Evolutionary conservation across 1,139 yeast species (phyloP).

Genomic region (Scheffersomyces insectosa): DNA sequence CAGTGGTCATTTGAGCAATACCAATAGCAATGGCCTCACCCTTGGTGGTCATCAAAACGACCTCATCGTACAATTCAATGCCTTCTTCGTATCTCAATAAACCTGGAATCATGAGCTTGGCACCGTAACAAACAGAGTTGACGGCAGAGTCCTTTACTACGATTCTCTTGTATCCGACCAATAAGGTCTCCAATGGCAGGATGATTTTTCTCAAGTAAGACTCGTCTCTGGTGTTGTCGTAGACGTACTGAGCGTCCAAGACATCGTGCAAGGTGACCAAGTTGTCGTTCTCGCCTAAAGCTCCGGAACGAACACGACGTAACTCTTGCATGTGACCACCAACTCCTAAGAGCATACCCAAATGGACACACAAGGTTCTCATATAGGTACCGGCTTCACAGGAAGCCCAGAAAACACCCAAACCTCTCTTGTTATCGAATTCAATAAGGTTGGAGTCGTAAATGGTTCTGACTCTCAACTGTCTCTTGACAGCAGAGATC

Average conservation of each 20-base stretch:
- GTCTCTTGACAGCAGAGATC: constrained; percentile 98
- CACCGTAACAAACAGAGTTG: constrained; percentile 98
- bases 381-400: constrained; percentile 99
- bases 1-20: constrained; percentile 98
- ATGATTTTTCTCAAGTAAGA: constrained; percentile 90
- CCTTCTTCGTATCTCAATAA: constrained; percentile 96
- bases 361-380: constrained; percentile 98
- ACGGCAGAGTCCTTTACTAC: constrained; percentile 99
- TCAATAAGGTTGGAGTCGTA: constrained; percentile 94
- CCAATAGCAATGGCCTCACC: constrained; percentile 99
- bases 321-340: constrained; percentile 99
- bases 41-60: constrained; percentile 95
- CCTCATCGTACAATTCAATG: constrained; percentile 95
- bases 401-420: constrained; percentile 98
- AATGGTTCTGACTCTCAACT: constrained; percentile 95
- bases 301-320: constrained; percentile 98
- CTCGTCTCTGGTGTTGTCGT: constrained; percentile 97
- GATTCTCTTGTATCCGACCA: constrained; percentile 93
- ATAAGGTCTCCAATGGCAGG: constrained; percentile 90
- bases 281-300: constrained; percentile 84
- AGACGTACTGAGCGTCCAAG: constrained; percentile 96
- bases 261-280: constrained; percentile 96
- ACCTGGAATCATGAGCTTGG: constrained; percentile 98
- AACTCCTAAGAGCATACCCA: constrained; percentile 96
- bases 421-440: constrained; percentile 94